Evolutionary conservation across 192 early-diverging fungal species (phyloP).

Genomic region (Rhizoclosmatium globosum): DNA sequence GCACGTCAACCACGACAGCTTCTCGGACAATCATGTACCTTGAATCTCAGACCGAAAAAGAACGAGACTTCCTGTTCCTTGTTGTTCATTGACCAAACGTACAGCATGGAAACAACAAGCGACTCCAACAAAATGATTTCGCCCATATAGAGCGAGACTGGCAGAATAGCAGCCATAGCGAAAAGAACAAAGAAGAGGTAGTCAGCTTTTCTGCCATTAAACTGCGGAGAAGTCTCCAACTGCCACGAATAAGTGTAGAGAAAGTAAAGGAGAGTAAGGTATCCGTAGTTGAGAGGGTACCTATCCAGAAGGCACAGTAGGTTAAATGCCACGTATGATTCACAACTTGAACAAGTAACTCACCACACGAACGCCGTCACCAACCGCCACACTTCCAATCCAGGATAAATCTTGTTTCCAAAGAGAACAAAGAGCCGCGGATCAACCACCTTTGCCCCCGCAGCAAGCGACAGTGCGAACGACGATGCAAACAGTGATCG

Average conservation of each 20-base stretch:
- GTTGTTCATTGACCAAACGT: constrained; percentile 78
- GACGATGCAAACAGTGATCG: constrained; percentile 60
- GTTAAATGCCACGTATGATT: constrained; percentile 10
- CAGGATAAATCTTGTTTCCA: constrained; percentile 60
- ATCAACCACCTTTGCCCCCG: constrained; percentile 48
- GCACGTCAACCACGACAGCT: not conserved
- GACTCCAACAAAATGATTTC: constrained; percentile 54
- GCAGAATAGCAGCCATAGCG: constrained; percentile 52
- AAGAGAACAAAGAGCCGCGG: constrained; percentile 55
- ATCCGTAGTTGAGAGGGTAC: constrained; percentile 59
- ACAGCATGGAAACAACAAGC: constrained; percentile 70
- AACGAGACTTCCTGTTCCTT: constrained; percentile 67
- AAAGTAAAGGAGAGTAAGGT: constrained; percentile 77
- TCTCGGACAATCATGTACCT: constrained; percentile 31
- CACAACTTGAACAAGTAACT: not conserved
- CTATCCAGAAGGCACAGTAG: constrained; percentile 10
- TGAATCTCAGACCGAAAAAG: constrained; percentile 78
- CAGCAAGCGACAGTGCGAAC: constrained; percentile 53
- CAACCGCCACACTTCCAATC: constrained; percentile 60
- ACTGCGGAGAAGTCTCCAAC: constrained; percentile 71
- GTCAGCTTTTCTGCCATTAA: constrained; percentile 75
- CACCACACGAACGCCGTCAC: constrained; percentile 26
- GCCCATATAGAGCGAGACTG: constrained; percentile 24
- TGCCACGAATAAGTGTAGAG: constrained; percentile 74
- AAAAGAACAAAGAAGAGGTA: constrained; percentile 81